phyloP scores from a whole-genome alignment of 2,329 filamentous ascomycete genomes.

The Talaromyces funiculosus region DNA sequence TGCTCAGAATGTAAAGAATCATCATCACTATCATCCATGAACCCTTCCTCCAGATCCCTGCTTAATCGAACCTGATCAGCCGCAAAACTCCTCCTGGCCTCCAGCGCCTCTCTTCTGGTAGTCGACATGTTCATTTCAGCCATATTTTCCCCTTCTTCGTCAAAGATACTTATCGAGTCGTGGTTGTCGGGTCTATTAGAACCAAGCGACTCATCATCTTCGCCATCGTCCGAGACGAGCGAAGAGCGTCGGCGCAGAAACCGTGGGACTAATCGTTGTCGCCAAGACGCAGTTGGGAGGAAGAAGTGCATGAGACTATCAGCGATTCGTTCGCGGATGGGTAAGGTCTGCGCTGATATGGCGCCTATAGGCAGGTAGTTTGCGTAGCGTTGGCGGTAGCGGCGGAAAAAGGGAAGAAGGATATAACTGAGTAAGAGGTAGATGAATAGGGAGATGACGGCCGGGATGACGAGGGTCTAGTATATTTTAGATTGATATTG shows the following conservation, averaged over 20 bases:
- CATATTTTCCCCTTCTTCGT: constrained; percentile 59
- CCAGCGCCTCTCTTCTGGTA: constrained; percentile 39
- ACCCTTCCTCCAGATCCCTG: constrained; percentile 71
- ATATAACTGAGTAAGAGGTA: constrained; percentile 63
- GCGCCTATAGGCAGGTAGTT: constrained; percentile 67
- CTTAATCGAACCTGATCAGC: constrained; percentile 56
- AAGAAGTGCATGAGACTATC: constrained; percentile 40
- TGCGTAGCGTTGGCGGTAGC: constrained; percentile 64
- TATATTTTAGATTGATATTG: no score
- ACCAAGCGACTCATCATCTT: constrained; percentile 17
- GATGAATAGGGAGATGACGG: constrained; percentile 62
- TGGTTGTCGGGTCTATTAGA: constrained; percentile 42
- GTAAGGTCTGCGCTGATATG: constrained; percentile 48
- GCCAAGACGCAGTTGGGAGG: constrained; percentile 42
- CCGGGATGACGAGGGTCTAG: constrained; percentile 65
- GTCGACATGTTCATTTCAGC: constrained; percentile 51
- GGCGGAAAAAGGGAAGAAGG: constrained; percentile 62
- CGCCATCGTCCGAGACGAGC: neutral
- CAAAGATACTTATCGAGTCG: constrained; percentile 47
- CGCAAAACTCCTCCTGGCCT: constrained; percentile 38
- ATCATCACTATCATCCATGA: constrained; percentile 67
- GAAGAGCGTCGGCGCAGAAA: neutral
- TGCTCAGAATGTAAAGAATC: constrained; percentile 28
- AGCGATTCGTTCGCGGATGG: constrained; percentile 44
- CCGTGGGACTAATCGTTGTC: constrained; percentile 29